Base-by-base conservation (phyloP, 2,329 filamentous ascomycete species). In the Xylariaceae sp. region DNA sequence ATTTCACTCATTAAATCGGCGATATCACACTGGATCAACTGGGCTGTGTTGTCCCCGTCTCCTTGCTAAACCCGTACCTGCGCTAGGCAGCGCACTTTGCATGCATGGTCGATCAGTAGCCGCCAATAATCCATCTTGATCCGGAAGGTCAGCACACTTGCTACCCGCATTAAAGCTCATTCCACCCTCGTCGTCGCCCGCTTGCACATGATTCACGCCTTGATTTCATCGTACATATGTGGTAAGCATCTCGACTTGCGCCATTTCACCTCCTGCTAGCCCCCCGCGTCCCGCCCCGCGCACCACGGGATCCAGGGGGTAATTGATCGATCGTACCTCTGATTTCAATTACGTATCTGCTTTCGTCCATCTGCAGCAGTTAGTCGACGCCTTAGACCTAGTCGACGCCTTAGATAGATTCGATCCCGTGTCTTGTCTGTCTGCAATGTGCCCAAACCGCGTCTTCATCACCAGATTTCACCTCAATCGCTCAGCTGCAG, bases 51-150 rank as follows among this genome's bases (percentile, higher is more conserved):
- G 23, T 30, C 5, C 23, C 23, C 23, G 23, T 30, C 23, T 30
- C 5, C 23, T 30, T 5, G 5, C 23, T 30, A 30, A 30, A 30
- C 23, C 23, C 37, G 37, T 39, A 9, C 9, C 37, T 39, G 37
- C 23, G 23, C 37, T 55, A 52, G 35, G 51, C 39, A 39, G 49
- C 17, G 23, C 35, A 23, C 8, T 9, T 9, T 39, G 37, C 37
- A 60, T 56, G 57, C 57, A 57, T 53, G 51, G 55, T 57, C 56
- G 58, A 62, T 58, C 53, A 50, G 57, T 56, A 37, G 44, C 51
- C 55, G 45, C 45, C 53, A 23, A 35, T 53, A 51, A 39, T 41
- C 11, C 18, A 23, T 52, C 61, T 55, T 39, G 18, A 55, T 59
- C 47, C 47, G 53, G 57, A 55, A 60, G 57, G 60, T 58, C 54